phyloP scores from a whole-genome alignment of 1,284 basidiomycete genomes.

The Leccinum subfulvum region DNA sequence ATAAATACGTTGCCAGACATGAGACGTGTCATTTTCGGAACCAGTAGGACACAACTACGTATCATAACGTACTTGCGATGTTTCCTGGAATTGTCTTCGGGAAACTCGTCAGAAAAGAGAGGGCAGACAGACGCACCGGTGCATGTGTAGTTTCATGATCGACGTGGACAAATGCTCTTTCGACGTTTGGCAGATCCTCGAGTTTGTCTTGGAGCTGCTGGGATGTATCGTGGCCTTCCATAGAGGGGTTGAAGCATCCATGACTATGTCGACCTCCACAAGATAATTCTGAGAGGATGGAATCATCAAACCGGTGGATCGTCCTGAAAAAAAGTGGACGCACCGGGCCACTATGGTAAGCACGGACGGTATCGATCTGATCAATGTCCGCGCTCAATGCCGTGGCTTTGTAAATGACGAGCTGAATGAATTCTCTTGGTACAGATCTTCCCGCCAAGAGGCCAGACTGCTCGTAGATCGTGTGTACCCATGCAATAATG shows the following conservation, averaged over 20 bases:
- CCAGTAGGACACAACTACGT: neutral
- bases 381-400: conserved; percentile 87
- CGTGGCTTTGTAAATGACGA: conserved; percentile 90
- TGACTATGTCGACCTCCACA: conserved; percentile 94
- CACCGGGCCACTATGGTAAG: conserved; percentile 81
- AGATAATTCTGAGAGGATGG: conserved; percentile 67
- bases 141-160: conserved; percentile 88
- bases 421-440: conserved; percentile 85
- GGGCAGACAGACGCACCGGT: conserved; percentile 51
- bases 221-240: conserved; percentile 92
- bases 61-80: conserved; percentile 31
- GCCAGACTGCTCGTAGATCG: conserved; percentile 80
- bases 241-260: conserved; percentile 85
- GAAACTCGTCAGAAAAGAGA: neutral
- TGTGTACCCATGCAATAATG: conserved; percentile 78
- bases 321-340: conserved; percentile 16
- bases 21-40: neutral
- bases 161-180: conserved; percentile 90
- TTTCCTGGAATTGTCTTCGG: conserved; percentile 23
- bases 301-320: neutral
- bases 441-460: conserved; percentile 90
- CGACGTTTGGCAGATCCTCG: conserved; percentile 88
- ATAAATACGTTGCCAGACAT: neutral
- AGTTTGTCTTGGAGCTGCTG: conserved; percentile 94
- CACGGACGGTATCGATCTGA: conserved; percentile 85